phyloP scores from a whole-genome alignment of 768 basidiomycete genomes.

The Xanthoconium purpureum region DNA sequence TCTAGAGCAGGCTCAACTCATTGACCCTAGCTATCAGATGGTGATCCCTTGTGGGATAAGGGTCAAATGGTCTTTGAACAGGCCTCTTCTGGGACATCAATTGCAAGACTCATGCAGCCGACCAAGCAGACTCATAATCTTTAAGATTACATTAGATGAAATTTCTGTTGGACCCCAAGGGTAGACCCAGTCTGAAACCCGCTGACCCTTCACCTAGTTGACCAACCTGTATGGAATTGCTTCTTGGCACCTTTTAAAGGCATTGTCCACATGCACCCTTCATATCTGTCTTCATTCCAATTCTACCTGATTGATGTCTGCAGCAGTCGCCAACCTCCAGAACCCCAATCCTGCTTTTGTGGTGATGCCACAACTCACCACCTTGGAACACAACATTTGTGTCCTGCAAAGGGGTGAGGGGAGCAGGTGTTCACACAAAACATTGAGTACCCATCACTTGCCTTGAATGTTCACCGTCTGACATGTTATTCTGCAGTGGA shows the following conservation, averaged over 20 bases:
- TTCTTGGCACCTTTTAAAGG: neutral
- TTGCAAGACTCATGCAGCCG: too few relatives aligned
- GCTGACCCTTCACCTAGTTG: too few relatives aligned
- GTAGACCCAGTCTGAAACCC: too few relatives aligned
- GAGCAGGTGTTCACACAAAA: neutral
- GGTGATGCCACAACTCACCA: neutral
- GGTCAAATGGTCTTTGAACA: too few relatives aligned
- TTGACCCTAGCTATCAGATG: too few relatives aligned
- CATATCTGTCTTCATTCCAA: neutral
- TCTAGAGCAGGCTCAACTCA: too few relatives aligned
- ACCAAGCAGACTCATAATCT: too few relatives aligned
- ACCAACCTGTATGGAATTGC: neutral
- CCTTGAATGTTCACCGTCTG: neutral
- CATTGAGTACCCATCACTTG: neutral
- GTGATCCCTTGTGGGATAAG: too few relatives aligned
- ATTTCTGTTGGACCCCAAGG: too few relatives aligned
- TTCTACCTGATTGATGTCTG: neutral
- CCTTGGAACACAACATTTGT: neutral
- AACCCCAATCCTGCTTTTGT: neutral
- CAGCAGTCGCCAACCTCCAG: neutral
- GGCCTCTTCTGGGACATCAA: too few relatives aligned
- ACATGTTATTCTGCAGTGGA: neutral
- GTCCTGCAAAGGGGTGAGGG: neutral
- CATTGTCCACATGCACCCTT: neutral
- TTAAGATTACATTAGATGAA: too few relatives aligned